Evolutionary conservation across 352 stramenopile genomes (phyloP), one percentile per base, ranked within the genome.

Genomic region (Phytophthora quininea): DNA sequence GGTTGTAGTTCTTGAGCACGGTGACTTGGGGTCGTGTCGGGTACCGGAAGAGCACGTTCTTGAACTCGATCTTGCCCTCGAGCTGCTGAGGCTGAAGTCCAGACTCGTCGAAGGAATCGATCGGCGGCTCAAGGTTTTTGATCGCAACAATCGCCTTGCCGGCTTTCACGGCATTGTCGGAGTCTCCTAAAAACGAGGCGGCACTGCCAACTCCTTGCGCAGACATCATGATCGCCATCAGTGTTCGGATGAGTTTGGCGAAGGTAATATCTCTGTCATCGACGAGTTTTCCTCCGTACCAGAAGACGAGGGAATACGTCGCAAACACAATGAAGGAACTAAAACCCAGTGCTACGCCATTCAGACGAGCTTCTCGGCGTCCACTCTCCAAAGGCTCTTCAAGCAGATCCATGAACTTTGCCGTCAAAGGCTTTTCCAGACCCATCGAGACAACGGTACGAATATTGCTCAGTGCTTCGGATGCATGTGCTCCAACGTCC

Each of bases 1-100:
- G 65, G 64, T 89, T 91, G 58, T 98, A 84, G 53, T 81, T 69
- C 11, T 83, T 76, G 8, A 98, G 83, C 29, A 98, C 82, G 6
- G 64, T 69, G 10, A 83, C 69, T 2, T 90, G 29, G 4, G 75
- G 80, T 27, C 88, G 79, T 3, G 67, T 83, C 6, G 88, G 86
- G 73, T 96, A 96, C 2, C 80, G 64, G 67, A 96, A 96, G 19
- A 60, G 68, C 35, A 95, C 76, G 61, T 91, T 66, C 52, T 75
- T 58, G 62, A 93, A 94, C 29, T 78, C 62, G n/a, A 95, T 58
- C n/a, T 69, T 56, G 12, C 76, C 76, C 8, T 73, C 55, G 0
- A 82, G 62, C 0, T 43, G 58, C 4, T 52, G 33, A 11, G 67
- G 71, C 5, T 19, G 50, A 15, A 49, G 9, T 0, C 76, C 73